A percentile compares a stretch with the other conserved stretches of the same genome.
Evolutionary conservation across 768 basidiomycete genomes (phyloP).

Genomic region (Asterophora parasitica): DNA sequence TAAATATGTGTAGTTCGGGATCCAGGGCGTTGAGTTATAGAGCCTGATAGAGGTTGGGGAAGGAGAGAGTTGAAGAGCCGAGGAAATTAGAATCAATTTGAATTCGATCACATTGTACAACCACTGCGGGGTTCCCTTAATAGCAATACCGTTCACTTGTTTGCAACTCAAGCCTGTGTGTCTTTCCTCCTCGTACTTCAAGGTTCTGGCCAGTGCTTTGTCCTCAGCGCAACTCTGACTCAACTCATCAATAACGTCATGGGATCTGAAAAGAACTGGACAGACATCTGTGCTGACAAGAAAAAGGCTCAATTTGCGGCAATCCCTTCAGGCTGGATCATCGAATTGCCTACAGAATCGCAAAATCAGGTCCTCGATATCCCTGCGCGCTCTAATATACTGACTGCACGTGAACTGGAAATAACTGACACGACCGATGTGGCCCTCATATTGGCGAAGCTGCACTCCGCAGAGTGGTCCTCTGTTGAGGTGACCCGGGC

Average conservation of each 20-base stretch:
- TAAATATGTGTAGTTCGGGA: too few species aligned
- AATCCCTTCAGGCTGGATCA: constrained; percentile 54
- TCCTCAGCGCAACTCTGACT: not conserved
- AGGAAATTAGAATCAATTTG: too few species aligned
- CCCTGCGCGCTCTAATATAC: constrained; percentile 46
- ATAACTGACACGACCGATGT: constrained; percentile 54
- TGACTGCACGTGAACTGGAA: constrained; percentile 48
- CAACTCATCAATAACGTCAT: not conserved
- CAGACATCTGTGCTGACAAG: constrained; percentile 27
- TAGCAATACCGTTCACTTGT: too few species aligned
- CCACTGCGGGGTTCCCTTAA: too few species aligned
- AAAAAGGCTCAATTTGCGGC: constrained; percentile 43
- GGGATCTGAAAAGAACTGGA: constrained; percentile 18
- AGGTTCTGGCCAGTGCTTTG: too few species aligned
- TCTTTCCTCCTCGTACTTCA: too few species aligned
- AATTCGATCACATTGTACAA: too few species aligned
- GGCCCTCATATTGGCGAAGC: constrained; percentile 35
- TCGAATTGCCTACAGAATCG: constrained; percentile 33
- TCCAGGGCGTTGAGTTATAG: too few species aligned
- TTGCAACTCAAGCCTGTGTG: too few species aligned
- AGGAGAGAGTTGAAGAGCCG: too few species aligned
- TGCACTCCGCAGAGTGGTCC: constrained; percentile 45
- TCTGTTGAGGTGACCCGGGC: constrained; percentile 56
- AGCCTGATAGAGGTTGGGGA: too few species aligned
- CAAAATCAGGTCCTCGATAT: constrained; percentile 44